Evolutionary conservation across 805 yeast species (phyloP).

Genomic region (Teunomyces kruisii): DNA sequence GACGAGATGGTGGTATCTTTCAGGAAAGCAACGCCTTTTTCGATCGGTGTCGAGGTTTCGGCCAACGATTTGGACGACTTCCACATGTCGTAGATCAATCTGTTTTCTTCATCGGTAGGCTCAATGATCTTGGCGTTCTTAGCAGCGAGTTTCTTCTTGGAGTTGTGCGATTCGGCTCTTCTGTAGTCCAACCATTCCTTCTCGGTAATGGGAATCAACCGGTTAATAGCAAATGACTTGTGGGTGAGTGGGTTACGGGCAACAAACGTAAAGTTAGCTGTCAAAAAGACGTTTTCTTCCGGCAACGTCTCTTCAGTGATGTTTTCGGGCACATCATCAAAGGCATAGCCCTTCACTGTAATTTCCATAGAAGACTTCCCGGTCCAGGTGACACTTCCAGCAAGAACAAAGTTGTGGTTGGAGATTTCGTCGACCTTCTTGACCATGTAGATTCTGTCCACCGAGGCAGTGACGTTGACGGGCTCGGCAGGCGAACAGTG

Average conservation of each 20-base stretch:
- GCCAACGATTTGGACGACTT: conserved; percentile 34
- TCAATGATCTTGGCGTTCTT: conserved; percentile 58
- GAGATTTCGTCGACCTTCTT: conserved; percentile 78
- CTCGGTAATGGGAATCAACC: conserved; percentile 71
- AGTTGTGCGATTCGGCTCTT: conserved; percentile 87
- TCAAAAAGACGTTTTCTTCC: conserved; percentile 69
- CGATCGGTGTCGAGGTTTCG: conserved; percentile 37
- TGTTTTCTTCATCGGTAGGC: conserved; percentile 69
- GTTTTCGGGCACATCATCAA: conserved; percentile 50
- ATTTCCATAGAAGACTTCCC: conserved; percentile 96
- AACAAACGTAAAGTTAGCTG: conserved; percentile 92
- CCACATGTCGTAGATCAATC: conserved; percentile 78
- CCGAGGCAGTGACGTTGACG: conserved; percentile 92
- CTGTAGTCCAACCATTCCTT: conserved; percentile 80
- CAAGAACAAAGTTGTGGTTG: conserved; percentile 73
- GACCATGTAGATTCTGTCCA: conserved; percentile 85
- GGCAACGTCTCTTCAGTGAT: conserved; percentile 59
- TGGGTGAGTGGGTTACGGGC: conserved; percentile 95
- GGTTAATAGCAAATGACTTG: conserved; percentile 82
- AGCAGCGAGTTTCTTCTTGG: conserved; percentile 79
- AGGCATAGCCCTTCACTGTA: conserved; percentile 82
- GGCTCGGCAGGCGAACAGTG: conserved; percentile 97
- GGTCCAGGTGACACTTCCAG: conserved; percentile 94
- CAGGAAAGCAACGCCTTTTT: conserved; percentile 56
- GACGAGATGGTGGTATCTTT: conserved; percentile 68